Evolutionary conservation across 1,284 basidiomycete species (phyloP).

Genomic region (Cystobasidium slooffiae): DNA sequence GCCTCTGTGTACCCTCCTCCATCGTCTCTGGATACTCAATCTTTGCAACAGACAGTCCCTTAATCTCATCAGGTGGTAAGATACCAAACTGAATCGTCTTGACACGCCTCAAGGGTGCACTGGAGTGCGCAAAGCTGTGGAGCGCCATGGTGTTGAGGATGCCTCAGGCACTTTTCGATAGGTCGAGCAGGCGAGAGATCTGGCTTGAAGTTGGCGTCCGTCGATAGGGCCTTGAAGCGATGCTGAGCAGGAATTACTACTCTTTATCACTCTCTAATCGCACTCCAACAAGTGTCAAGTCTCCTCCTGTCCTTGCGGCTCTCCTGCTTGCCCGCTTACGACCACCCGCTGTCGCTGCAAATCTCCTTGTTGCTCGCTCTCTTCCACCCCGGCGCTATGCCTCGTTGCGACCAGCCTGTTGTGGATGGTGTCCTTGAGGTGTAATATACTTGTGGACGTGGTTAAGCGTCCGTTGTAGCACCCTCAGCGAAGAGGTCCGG

Average conservation of each 20-base stretch:
- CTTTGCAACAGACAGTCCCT: slow-evolving; percentile 76
- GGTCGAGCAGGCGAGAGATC: slow-evolving; percentile 11
- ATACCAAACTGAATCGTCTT: slow-evolving; percentile 99
- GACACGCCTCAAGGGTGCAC: slow-evolving; percentile 89
- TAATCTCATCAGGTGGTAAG: slow-evolving; percentile 98
- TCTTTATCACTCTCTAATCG: not conserved
- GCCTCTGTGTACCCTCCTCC: slow-evolving; percentile 78
- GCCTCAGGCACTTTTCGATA: slow-evolving; percentile 6
- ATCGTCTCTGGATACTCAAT: slow-evolving; percentile 98
- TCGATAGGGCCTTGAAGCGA: not conserved
- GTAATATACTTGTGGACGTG: slow-evolving; percentile 2
- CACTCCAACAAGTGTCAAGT: not conserved
- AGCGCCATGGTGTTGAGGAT: slow-evolving; percentile 40
- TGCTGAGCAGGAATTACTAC: not conserved
- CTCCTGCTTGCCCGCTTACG: slow-evolving; percentile 16
- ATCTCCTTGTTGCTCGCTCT: slow-evolving; percentile 6
- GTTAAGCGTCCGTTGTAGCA: slow-evolving; percentile 3
- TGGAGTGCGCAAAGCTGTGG: slow-evolving; percentile 70
- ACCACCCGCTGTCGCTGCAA: not conserved
- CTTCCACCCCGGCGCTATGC: slow-evolving; percentile 4
- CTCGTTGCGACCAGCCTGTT: slow-evolving; percentile 8
- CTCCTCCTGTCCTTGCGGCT: slow-evolving; percentile 15
- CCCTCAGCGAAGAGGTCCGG: slow-evolving; percentile 28
- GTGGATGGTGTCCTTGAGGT: slow-evolving; percentile 8
- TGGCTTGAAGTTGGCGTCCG: not conserved